A percentile compares a stretch with the other conserved stretches of the same genome.
Conservation (phyloP, 2,329 filamentous ascomycete species). For the Mollisiaceae sp. region DNA sequence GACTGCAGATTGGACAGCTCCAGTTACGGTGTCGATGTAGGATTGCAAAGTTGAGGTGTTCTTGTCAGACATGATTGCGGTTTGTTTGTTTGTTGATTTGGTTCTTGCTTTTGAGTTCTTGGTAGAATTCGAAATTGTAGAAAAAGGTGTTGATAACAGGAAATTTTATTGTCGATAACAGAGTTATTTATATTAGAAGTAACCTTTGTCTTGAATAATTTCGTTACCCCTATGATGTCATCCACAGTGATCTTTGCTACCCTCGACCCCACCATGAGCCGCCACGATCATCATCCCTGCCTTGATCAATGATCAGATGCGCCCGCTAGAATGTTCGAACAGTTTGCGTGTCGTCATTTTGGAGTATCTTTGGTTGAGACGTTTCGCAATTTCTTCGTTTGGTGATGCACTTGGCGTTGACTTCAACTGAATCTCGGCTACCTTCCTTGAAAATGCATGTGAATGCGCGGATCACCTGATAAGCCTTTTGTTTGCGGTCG, state of each 20-base stretch:
- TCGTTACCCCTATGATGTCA: slow-evolving; percentile 14
- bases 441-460: not conserved
- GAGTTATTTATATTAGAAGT: slow-evolving; percentile 16
- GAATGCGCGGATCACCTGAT: slow-evolving; percentile 2
- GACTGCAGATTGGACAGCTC: slow-evolving; percentile 72
- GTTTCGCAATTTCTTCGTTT: not conserved
- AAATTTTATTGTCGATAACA: not conserved
- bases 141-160: slow-evolving; percentile 17
- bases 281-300: slow-evolving; percentile 10
- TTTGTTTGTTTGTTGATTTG: slow-evolving; percentile 21
- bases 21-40: slow-evolving; percentile 74
- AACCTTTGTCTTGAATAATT: not conserved
- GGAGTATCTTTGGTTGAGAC: not conserved
- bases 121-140: slow-evolving; percentile 12
- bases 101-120: slow-evolving; percentile 15
- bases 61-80: slow-evolving; percentile 55
- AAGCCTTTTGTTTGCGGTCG: slow-evolving; percentile 4
- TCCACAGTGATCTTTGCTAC: slow-evolving; percentile 5
- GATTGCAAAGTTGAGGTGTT: slow-evolving; percentile 77
- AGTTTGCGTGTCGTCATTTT: not conserved
- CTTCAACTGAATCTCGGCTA: not conserved
- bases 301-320: not conserved
- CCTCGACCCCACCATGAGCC: slow-evolving; percentile 8
- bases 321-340: not conserved
- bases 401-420: not conserved